Base-by-base conservation (phyloP, 768 basidiomycete species). In the Lyophyllum shimeji region DNA sequence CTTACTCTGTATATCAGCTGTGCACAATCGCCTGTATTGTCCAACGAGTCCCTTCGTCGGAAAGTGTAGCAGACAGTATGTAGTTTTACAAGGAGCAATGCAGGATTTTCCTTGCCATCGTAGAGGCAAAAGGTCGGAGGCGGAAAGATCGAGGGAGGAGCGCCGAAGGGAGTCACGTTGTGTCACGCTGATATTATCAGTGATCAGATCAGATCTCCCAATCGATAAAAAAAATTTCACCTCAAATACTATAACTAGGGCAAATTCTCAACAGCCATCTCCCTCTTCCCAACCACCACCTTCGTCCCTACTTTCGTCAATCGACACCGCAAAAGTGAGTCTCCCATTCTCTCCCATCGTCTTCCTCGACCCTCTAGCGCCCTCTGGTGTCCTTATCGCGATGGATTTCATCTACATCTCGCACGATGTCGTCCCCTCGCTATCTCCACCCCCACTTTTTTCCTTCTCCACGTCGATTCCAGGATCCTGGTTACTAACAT, bases 221-320 rank as follows among this genome's bases (percentile, higher is more conserved):
- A 74, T 81, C 77, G 82, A 84, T 84, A 79, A 83, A 85, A 83
- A 85, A 71, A 81, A 81, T 81, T 76, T 73, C 56, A 65, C 72
- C 69, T 68, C 71, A 71, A 67, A 67, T 68, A 74, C 76, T 84
- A 82, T 83, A 84, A 84, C 77, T 80, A 80, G 80, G 69, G 75
- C 77, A 81, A 81, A 81, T 77, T 74, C 69, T 74, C 72, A 72
- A 65, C 48, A 63, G 60, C 63, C 64, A 68, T 67, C 70, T 71
- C 67, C 69, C 71, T 74, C 72, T 69, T 70, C 71, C 69, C 74
- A 76, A 77, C 78, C 77, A 78, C 74, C 79, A 78, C 71, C 79
- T 76, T 68, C 75, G 69, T 63, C 67, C 64, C 59, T 59, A 60
- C 62, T 65, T 60, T 63, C 71, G 63, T 60, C 59, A 56, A 69